Evolutionary conservation across 192 early-diverging fungal genomes (phyloP), one percentile per base, ranked within the genome.

Genomic region (Mortierella hygrophila): DNA sequence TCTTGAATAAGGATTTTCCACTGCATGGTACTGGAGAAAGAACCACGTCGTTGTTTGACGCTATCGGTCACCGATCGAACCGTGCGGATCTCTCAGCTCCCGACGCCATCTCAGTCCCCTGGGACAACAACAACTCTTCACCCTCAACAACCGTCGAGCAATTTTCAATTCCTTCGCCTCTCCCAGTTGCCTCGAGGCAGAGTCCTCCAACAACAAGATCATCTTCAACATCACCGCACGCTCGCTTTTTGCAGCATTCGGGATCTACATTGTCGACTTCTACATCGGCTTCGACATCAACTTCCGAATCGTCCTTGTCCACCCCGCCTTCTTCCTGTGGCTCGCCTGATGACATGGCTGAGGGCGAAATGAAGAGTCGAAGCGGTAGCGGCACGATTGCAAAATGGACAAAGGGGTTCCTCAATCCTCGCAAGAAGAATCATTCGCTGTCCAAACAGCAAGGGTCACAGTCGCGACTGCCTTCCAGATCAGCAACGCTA

Each of bases 381-480:
- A 72, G 41, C 37, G 41, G 42, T n/a, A 68, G 16, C 23, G 71
- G 52, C 68, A 60, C 73, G 13, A 32, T 81, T 35, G 68, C 52
- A 1, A 81, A 57, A 29, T 75, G 70, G 71, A 81, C 55, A 26
- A 74, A 44, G 15, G 11, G 60, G 0, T 69, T 81, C 10, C 35
- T 46, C 20, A 26, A 70, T 11, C 13, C n/a, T 11, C 52, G 41
- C 40, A 72, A 54, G 54, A 78, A 60, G 29, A 32, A 71, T 16
- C 70, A 1, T 4, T 11, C 49, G 5, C 49, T 21, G 5, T 20
- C 16, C 20, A 41, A 13, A 40, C 29, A 42, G 6, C 70, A n/a
- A 3, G 8, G 44, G 70, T 15, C 6, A 9, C 21, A 60, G 29
- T 8, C 57, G 23, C n/a, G 57, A 0, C 29, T n/a, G 21, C 15